Evolutionary conservation across 2,329 filamentous ascomycete genomes (phyloP), one percentile per base, ranked within the genome.

Genomic region (Scedosporium minutisporum): DNA sequence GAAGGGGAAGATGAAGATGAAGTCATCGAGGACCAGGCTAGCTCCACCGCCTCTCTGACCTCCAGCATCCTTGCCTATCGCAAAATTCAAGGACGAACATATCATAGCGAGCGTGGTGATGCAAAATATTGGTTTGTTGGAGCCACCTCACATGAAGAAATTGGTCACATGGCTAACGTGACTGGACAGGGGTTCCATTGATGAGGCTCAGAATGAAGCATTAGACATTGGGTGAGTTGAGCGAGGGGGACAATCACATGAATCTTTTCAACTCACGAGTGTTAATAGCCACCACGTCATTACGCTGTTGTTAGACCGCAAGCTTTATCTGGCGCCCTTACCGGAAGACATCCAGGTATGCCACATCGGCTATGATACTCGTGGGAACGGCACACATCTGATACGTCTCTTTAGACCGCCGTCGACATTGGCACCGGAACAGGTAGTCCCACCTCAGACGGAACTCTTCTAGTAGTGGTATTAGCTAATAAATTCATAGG

Each of bases 41-140:
- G 38, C 2, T 67, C 69, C 2, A 72, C 71, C 9, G 69, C 70
- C 4, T 74, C 72, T 0, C 63, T 73, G n/a, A 68, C 66, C 0
- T 71, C 70, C 16, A 69, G 66, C 25, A 72, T 73, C 29, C 66
- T 73, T 0, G 59, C 68, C 1, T 74, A 74, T 63, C 67, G 71
- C 9, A 70, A 65, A 4, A 66, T 73, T 27, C 64, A 72, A 7
- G 72, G 72, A 0, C 66, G 72, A n/a, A 72, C 70, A 1, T 73
- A 69, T 29, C 72, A 73, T 59, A 67, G 66, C 58, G 70, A 71
- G 2, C 61, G 67, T 4, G 69, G 67, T 6, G 68, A 66, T 38
- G 66, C 68, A n/a, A 64, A 67, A 46, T 72, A 73, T 60, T 73
- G 72, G 71, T 67, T 57, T 9, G 16, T 48, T 23, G 33, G 33